These are phyloP conservation scores for Debaryomyces prosopidis DNA, from an alignment of 805 yeast species.

Conservation along the genomic window DNA sequence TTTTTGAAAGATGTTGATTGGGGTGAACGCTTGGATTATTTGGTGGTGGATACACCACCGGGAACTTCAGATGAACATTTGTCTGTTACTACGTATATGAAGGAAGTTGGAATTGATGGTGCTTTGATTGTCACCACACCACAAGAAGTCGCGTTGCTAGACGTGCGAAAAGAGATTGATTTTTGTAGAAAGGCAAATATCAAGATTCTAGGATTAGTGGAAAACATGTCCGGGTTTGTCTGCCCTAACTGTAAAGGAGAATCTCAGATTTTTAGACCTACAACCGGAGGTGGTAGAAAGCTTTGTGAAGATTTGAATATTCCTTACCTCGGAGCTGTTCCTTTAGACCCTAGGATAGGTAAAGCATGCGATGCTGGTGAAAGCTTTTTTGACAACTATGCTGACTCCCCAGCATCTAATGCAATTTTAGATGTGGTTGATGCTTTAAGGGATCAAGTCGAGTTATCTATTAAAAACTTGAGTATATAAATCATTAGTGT, in stretches of 20 bases:
- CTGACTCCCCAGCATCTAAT: constrained; percentile 90
- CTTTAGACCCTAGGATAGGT: constrained; percentile 94
- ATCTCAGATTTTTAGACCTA: constrained; percentile 86
- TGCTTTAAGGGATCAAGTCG: constrained; percentile 58
- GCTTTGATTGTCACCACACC: constrained; percentile 96
- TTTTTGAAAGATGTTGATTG: constrained; percentile 93
- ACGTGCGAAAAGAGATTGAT: constrained; percentile 93
- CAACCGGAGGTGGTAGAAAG: constrained; percentile 94
- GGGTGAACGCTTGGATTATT: constrained; percentile 79
- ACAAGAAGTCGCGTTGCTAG: constrained; percentile 93
- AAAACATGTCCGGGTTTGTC: constrained; percentile 97
- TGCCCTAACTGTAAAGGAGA: constrained; percentile 93
- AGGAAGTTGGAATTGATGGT: constrained; percentile 91
- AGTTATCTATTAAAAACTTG: constrained; percentile 21
- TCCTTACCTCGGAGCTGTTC: constrained; percentile 87
- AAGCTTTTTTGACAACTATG: constrained; percentile 76
- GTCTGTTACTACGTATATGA: constrained; percentile 82
- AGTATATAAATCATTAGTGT: constrained; percentile 1
- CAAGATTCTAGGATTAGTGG: constrained; percentile 84
- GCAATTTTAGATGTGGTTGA: constrained; percentile 87
- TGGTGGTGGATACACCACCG: constrained; percentile 96
- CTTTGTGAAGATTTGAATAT: constrained; percentile 78
- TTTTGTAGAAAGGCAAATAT: constrained; percentile 92
- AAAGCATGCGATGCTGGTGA: constrained; percentile 84
- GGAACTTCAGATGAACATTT: constrained; percentile 98